Base-by-base conservation (phyloP, 208 protist genomes). In the Herpetomonas tarakana region DNA sequence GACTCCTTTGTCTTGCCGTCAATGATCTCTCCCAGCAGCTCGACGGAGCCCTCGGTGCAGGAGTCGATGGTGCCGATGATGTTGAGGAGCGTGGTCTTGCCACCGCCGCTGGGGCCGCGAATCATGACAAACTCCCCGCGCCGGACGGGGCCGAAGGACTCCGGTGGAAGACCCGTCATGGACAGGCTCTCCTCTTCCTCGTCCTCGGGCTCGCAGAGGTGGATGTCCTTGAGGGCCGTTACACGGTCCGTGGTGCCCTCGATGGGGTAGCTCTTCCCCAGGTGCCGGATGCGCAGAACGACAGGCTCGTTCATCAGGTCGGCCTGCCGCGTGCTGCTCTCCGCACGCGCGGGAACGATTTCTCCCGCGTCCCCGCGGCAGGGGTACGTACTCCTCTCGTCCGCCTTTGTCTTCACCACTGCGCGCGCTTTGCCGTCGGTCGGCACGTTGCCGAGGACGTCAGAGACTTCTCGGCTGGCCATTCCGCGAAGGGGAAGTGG, bases 101-200 rank as follows among this genome's bases (percentile, higher is more conserved):
- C 97, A 26, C 97, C 96, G 38, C 97, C 97, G 26, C 86, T 97
- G n/a, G 97, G 96, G 4, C 97, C 97, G 35, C 95, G 88, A 30
- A 99, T 94, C 94, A 98, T 98, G 11, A 99, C 68, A 65, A 99
- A 99, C 69, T 98, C 97, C 7, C 96, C 97, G 49, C 88, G 96
- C 3, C 74, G 78, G 16, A 97, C 58, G 1, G 91, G 81, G 1
- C 59, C 74, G 45, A 97, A 97, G 19, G 58, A 28, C 1, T 18
- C n/a, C 0, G 62, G 62, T 9, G 53, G 62, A 0, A 58, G 47
- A 27, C 22, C 27, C 18, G 19, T 67, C 28, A 31, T 30, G 28
- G 27, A 75, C 49, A 18, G 7, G 49, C 49, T 14, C 12, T 56
- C 16, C 6, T 59, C 26, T 9, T 19, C 38, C 24, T 24, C 46